Evolutionary conservation across 805 yeast species (phyloP).

Genomic region (Lachancea fermentati): DNA sequence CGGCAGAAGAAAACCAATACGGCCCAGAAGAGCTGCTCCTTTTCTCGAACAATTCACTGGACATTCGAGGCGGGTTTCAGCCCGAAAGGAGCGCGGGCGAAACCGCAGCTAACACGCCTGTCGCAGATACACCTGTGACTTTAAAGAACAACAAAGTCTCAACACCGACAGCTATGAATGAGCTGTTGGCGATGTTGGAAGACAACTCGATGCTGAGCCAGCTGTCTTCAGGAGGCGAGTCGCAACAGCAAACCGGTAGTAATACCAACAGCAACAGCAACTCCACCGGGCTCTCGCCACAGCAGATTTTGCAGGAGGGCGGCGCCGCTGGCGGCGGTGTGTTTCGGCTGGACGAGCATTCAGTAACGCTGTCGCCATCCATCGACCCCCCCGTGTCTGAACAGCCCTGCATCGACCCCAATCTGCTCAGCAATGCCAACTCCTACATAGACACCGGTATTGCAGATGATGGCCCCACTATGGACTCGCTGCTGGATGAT

Average conservation of each 20-base stretch:
- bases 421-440: conserved; percentile 14
- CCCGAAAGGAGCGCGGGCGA: not conserved
- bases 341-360: conserved; percentile 6
- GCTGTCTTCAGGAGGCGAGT: conserved; percentile 6
- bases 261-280: conserved; percentile 4
- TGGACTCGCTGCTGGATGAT: conserved; percentile 15
- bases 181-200: conserved; percentile 24
- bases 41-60: conserved; percentile 9
- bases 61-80: conserved; percentile 7
- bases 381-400: conserved; percentile 1
- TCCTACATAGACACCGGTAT: conserved; percentile 14
- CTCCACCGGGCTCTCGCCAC: conserved; percentile 8
- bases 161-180: conserved; percentile 26
- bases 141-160: conserved; percentile 1
- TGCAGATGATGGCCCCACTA: conserved; percentile 5
- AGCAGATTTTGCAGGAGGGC: conserved; percentile 5
- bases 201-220: conserved; percentile 9
- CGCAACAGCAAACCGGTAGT: conserved; percentile 5
- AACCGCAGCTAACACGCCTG: not conserved
- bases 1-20: conserved; percentile 4
- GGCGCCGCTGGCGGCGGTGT: not conserved
- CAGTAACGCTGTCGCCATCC: conserved; percentile 11
- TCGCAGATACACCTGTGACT: not conserved
- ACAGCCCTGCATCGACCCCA: conserved; percentile 17
- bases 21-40: conserved; percentile 1